Conservation (phyloP, 2,329 filamentous ascomycete species). For the Xylariaceae sp. region DNA sequence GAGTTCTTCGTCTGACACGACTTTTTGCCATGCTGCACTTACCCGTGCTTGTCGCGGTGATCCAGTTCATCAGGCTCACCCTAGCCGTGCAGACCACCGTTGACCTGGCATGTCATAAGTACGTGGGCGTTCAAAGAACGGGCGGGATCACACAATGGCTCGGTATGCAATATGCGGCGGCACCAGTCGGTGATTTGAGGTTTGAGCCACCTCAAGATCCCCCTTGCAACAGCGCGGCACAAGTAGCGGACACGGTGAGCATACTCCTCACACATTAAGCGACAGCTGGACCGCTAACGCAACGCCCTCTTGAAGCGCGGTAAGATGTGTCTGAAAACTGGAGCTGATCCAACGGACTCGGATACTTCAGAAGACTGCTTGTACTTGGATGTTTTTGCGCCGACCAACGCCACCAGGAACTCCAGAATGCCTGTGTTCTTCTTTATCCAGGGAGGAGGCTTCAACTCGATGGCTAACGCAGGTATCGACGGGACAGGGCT, state of each 20-base stretch:
- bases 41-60: conserved; percentile 6
- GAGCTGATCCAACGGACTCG: conserved; percentile 9
- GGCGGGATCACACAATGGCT: conserved; percentile 67
- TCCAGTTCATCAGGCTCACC: conserved; percentile 11
- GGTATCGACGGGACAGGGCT: conserved; percentile 59
- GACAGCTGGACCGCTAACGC: neutral
- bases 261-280: conserved; percentile 1
- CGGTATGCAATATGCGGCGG: conserved; percentile 69
- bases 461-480: conserved; percentile 43
- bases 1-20: no score
- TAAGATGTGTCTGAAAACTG: conserved; percentile 21
- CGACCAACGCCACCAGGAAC: conserved; percentile 42
- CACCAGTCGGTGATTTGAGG: conserved; percentile 61
- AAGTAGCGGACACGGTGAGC: conserved; percentile 51
- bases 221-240: conserved; percentile 34
- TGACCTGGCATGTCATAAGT: conserved; percentile 63
- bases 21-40: neutral
- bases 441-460: conserved; percentile 58
- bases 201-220: conserved; percentile 67
- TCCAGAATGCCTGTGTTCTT: conserved; percentile 61
- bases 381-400: conserved; percentile 61
- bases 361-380: conserved; percentile 59
- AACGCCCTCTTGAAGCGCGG: conserved; percentile 17
- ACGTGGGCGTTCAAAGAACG: conserved; percentile 49
- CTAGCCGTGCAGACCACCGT: conserved; percentile 37